A percentile compares a stretch with the other conserved stretches of the same genome.
These are phyloP conservation scores for Paramyrothecium roridum DNA, from an alignment of 2,329 filamentous ascomycete genomes.

Conservation along the genomic window DNA sequence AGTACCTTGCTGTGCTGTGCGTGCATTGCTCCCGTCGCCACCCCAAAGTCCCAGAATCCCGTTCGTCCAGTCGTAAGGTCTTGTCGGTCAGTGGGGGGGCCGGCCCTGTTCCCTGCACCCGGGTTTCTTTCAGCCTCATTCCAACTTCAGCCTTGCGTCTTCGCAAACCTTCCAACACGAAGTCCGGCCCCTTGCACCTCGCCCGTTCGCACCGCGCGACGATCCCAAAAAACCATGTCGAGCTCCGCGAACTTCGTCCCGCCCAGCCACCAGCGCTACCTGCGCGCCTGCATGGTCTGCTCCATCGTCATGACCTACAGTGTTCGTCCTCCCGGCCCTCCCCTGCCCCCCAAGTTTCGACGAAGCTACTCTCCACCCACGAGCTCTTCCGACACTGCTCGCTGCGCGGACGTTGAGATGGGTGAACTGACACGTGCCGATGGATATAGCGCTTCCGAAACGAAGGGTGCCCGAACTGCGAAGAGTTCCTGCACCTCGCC, in stretches of 20 bases:
- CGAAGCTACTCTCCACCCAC: not conserved
- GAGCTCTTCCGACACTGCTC: not conserved
- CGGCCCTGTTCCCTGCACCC: not conserved
- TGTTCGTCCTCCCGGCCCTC: constrained; percentile 42
- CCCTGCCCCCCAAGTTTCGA: not conserved
- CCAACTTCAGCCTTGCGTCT: not conserved
- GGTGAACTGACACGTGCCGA: constrained; percentile 8
- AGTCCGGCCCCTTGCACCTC: not conserved
- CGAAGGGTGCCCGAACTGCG: constrained; percentile 94
- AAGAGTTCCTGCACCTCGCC: constrained; percentile 81
- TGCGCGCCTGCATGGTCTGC: constrained; percentile 98
- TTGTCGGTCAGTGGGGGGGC: too few relatives aligned
- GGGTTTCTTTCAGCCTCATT: not conserved
- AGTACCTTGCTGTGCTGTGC: too few relatives aligned
- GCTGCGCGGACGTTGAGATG: too few relatives aligned
- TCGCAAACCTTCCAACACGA: not conserved
- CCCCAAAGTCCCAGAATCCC: too few relatives aligned
- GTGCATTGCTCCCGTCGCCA: too few relatives aligned
- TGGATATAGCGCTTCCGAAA: constrained; percentile 70
- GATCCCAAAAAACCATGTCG: constrained; percentile 28
- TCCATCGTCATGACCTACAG: constrained; percentile 83
- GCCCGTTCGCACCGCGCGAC: not conserved
- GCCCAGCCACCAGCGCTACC: constrained; percentile 73
- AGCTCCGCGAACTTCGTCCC: constrained; percentile 60
- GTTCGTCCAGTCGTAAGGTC: not conserved